Percentiles rank a stretch among this genome's conserved stretches.
phyloP scores from a whole-genome alignment of 805 yeast genomes.

The Monosporozyma unispora region DNA sequence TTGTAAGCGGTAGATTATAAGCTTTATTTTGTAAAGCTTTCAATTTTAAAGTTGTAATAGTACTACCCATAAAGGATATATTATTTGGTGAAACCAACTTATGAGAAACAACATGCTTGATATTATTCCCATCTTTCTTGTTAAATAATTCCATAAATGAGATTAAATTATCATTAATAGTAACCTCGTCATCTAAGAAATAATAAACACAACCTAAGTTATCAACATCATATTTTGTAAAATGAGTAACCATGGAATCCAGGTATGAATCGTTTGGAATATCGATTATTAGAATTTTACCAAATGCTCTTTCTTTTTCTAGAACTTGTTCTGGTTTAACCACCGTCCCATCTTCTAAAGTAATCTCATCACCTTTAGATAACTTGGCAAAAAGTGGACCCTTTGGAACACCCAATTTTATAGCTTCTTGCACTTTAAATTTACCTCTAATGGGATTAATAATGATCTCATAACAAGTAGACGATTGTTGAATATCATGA shows the following conservation, averaged over 20 bases:
- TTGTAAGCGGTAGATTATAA: slow-evolving; percentile 33
- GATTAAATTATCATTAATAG: slow-evolving; percentile 35
- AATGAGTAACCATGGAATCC: slow-evolving; percentile 13
- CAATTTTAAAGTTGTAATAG: slow-evolving; percentile 45
- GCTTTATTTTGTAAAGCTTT: slow-evolving; percentile 40
- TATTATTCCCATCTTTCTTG: slow-evolving; percentile 17
- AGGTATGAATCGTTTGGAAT: slow-evolving; percentile 51
- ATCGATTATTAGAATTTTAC: slow-evolving; percentile 61
- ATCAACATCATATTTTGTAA: neutral
- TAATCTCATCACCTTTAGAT: slow-evolving; percentile 50
- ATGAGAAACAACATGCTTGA: slow-evolving; percentile 69
- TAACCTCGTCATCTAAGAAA: slow-evolving; percentile 57
- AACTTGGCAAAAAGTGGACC: slow-evolving; percentile 53
- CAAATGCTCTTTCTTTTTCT: slow-evolving; percentile 48
- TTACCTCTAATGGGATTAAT: slow-evolving; percentile 67
- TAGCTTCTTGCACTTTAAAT: slow-evolving; percentile 60
- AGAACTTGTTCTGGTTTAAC: slow-evolving; percentile 66
- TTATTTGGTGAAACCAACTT: slow-evolving; percentile 51
- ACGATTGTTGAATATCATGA: slow-evolving; percentile 9
- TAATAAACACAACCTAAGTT: slow-evolving; percentile 55
- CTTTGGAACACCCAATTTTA: slow-evolving; percentile 55
- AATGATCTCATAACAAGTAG: slow-evolving; percentile 62
- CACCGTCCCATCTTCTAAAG: slow-evolving; percentile 47
- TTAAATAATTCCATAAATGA: slow-evolving; percentile 48
- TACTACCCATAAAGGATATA: slow-evolving; percentile 48